Percentiles rank a stretch among this genome's conserved stretches.
Evolutionary conservation across 2,329 filamentous ascomycete species (phyloP).

Genomic region (Aureobasidium namibiae): DNA sequence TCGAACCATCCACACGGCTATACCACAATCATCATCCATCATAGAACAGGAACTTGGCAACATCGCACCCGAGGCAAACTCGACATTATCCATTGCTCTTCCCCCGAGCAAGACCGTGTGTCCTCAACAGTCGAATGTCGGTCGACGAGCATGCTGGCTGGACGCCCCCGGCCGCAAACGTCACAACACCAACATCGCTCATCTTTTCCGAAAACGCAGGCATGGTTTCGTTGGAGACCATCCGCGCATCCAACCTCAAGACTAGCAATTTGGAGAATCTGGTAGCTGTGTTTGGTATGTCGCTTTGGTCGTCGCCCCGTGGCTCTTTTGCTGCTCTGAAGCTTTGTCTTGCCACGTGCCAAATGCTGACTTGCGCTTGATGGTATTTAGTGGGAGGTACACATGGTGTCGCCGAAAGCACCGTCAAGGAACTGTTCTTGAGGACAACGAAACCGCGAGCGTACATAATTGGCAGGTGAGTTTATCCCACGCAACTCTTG

Average conservation of each 20-base stretch:
- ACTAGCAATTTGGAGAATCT: slow-evolving; percentile 22
- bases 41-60: not conserved
- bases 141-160: slow-evolving; percentile 4
- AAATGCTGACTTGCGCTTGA: not conserved
- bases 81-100: not conserved
- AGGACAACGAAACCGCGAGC: slow-evolving; percentile 31
- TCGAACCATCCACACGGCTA: not conserved
- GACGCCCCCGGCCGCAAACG: not conserved
- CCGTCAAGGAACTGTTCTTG: slow-evolving; percentile 34
- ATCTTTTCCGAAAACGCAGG: slow-evolving; percentile 15
- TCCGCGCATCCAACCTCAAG: slow-evolving; percentile 26
- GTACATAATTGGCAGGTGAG: slow-evolving; percentile 35
- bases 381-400: slow-evolving; percentile 31
- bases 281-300: slow-evolving; percentile 26
- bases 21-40: not conserved
- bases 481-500: not conserved
- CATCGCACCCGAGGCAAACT: not conserved
- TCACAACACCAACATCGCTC: slow-evolving; percentile 12
- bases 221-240: slow-evolving; percentile 19
- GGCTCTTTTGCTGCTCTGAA: not conserved
- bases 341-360: not conserved
- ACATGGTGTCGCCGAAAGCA: slow-evolving; percentile 36
- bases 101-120: not conserved
- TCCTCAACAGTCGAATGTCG: not conserved
- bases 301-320: not conserved